Percentiles rank a stretch among this genome's conserved stretches.
Evolutionary conservation across 176 grass and related monocot species (phyloP).

Genomic region (Thinopyrum elongatum): DNA sequence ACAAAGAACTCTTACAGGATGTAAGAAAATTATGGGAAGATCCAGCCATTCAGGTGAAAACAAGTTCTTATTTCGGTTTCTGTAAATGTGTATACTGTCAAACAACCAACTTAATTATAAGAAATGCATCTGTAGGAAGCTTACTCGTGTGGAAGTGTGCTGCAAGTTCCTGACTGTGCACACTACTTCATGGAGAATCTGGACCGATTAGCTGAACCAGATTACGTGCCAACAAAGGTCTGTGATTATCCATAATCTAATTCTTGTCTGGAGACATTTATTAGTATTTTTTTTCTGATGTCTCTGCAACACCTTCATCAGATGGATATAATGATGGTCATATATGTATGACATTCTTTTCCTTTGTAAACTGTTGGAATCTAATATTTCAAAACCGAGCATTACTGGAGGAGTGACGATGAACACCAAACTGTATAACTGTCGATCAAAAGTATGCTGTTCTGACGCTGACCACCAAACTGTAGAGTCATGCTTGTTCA

Average conservation of each 20-base stretch:
- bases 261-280: background rate
- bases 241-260: background rate
- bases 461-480: too few relatives aligned
- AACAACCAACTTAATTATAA: background rate
- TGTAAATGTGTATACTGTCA: background rate
- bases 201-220: slow-evolving; percentile 61
- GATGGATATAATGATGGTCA: background rate
- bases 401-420: too few relatives aligned
- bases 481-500: background rate
- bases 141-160: slow-evolving; percentile 72
- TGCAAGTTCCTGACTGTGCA: slow-evolving; percentile 97
- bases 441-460: too few relatives aligned
- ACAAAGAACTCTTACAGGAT: slow-evolving; percentile 62
- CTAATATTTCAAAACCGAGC: background rate
- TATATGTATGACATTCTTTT: background rate
- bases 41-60: slow-evolving; percentile 86
- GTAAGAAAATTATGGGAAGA: slow-evolving; percentile 79
- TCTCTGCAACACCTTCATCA: background rate
- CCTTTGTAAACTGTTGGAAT: background rate
- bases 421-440: too few relatives aligned
- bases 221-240: slow-evolving; percentile 98
- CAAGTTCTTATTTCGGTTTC: background rate
- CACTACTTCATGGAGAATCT: slow-evolving; percentile 98
- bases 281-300: background rate
- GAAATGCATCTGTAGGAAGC: slow-evolving; percentile 64